These are phyloP conservation scores for Scenedesmus sp. DNA, from an alignment of 163 green algal genomes.

Conservation along the genomic window DNA sequence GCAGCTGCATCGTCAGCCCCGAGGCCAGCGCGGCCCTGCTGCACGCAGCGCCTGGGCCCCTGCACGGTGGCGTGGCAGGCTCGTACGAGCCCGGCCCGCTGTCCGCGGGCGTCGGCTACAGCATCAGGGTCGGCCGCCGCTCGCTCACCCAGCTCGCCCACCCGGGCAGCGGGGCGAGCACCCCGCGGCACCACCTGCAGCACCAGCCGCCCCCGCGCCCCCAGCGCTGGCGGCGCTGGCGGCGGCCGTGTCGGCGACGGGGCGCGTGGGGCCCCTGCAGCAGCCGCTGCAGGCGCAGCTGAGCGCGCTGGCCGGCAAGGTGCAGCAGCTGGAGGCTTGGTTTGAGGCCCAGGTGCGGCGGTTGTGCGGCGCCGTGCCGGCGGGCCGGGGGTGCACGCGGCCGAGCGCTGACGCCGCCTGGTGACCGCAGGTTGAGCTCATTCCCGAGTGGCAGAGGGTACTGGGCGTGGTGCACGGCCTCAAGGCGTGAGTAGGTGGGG, in stretches of 20 bases:
- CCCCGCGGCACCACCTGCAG: conserved; percentile 4
- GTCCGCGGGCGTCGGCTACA: too few relatives aligned
- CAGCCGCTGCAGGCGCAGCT: conserved; percentile 25
- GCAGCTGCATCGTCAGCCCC: too few relatives aligned
- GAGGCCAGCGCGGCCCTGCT: too few relatives aligned
- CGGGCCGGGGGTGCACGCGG: too few relatives aligned
- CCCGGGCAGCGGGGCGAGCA: background rate
- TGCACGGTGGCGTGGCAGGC: too few relatives aligned
- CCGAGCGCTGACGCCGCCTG: too few relatives aligned
- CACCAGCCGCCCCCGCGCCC: too few relatives aligned
- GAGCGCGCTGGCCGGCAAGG: conserved; percentile 17
- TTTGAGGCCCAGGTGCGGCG: conserved; percentile 37
- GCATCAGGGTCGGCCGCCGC: too few relatives aligned
- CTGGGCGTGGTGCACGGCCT: conserved; percentile 13
- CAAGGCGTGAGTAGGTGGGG: conserved; percentile 23
- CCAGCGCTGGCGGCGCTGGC: conserved; percentile 10
- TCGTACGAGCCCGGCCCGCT: too few relatives aligned
- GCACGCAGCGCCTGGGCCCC: too few relatives aligned
- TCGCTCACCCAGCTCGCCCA: too few relatives aligned
- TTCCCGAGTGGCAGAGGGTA: conserved; percentile 38
- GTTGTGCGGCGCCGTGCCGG: too few relatives aligned
- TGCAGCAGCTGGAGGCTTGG: conserved; percentile 33
- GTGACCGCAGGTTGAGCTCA: conserved; percentile 31
- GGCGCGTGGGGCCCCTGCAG: conserved; percentile 3
- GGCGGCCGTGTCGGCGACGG: conserved; percentile 20